These are phyloP conservation scores for Dictyostelium capitatum DNA, from an alignment of 78 protist genomes.

Conservation along the genomic window DNA sequence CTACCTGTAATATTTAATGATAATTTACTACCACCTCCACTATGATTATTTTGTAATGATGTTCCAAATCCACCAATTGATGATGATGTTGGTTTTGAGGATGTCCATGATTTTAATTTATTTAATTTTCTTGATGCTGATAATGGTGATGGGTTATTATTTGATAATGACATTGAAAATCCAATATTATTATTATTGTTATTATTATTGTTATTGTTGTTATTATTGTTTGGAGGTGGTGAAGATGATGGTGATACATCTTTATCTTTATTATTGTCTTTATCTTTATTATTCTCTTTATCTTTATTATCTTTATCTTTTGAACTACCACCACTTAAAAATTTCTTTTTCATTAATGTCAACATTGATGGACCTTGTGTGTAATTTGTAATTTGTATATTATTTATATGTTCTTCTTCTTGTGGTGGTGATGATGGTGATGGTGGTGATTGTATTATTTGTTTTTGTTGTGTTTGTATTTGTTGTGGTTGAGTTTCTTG, in stretches of 20 bases:
- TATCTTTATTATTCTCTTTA: neutral
- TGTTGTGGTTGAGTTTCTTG: neutral
- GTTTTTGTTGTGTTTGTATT: neutral
- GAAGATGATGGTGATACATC: neutral
- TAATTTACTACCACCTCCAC: neutral
- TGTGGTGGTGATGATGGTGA: neutral
- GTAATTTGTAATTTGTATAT: conserved; percentile 20
- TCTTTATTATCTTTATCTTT: neutral
- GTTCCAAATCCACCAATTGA: conserved; percentile 1
- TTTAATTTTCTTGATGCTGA: neutral
- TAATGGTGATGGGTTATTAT: neutral
- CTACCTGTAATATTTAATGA: conserved; percentile 1
- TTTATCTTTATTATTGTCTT: neutral
- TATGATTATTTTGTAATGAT: neutral
- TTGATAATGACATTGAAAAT: neutral
- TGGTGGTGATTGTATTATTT: neutral
- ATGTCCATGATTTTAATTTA: neutral
- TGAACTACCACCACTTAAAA: neutral
- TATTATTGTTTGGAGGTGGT: neutral
- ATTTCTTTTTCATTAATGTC: neutral
- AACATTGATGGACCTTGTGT: conserved; percentile 22
- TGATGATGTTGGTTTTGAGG: neutral
- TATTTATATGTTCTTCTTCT: conserved; percentile 5
- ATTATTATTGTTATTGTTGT: neutral
- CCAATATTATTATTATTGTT: neutral